Base-by-base conservation (phyloP, 176 grass and related monocot species). In the Zoysia pacifica region DNA sequence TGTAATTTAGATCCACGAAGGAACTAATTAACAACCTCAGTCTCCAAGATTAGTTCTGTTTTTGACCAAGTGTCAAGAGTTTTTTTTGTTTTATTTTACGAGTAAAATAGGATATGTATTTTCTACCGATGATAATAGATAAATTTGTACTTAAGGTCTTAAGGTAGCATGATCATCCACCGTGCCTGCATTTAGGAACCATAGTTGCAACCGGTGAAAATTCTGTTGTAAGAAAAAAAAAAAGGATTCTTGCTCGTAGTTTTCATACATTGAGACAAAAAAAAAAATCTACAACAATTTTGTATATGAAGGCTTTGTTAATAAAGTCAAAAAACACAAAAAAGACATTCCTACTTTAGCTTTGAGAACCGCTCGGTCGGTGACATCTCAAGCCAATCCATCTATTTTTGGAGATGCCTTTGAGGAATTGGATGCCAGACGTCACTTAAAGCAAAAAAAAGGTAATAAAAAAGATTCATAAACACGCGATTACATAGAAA, bases 21-120 rank as follows among this genome's bases (percentile, higher is more conserved):
- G 28, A 28, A 28, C 28, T 28, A 28, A 28, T 28, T 65, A 87
- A 82, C 73, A 41, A 14, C 40, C 75, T n/a, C 46, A 19, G 2
- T 12, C 39, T 70, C 87, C 62, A 85, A 81, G 82, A 89, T 85
- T 85, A 89, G 87, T 59, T 85, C 54, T 41, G 28, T 28, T 28
- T 89, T 89, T 81, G 82, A 89, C 82, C 72, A 71, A n/a, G 76
- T 59, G 44, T 19, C 56, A 47, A 3, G 46, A 62, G 44, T 39
- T 53, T 18, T 9, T 28, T 28, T 28, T n/a, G n/a, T n/a, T 28
- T 28, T 13, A 44, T 53, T 1, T 14, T 39, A 6, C 6, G 4
- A 76, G 39, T 60, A 84, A 70, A 80, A 71, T 11, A 8, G 13
- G 48, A 28, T 28, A 18, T 36, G 9, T 79, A 15, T 43, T 43